Base-by-base conservation (phyloP, 2,329 filamentous ascomycete species). In the Colletotrichum eleusines region DNA sequence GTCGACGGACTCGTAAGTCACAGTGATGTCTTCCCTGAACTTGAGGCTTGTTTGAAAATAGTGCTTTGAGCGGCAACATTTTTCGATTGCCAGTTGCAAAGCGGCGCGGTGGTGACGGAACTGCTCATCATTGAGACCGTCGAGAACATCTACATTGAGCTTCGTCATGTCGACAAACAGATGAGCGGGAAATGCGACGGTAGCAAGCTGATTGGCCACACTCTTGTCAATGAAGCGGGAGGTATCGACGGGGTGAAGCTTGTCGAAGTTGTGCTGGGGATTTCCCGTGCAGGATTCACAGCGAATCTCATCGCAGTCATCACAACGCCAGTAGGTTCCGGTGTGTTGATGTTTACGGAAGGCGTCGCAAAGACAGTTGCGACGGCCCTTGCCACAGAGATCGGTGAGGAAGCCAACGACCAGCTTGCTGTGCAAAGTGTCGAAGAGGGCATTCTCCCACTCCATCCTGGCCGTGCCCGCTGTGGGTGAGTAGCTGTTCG, bases 211-310 rank as follows among this genome's bases (percentile, higher is more conserved):
- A 16, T 61, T n/a, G 5, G 54, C 57, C 16, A 26, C 16, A 18
- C 40, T 57, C 20, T 53, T 54, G 46, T 66, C 50, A 11, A 33
- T 38, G 5, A 55, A 28, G 38, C 48, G 38, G 4, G 46, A 23
- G 12, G 26, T 14, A 23, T 68, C 28, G 28, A 71, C n/a, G 5
- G 63, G 42, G 28, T 64, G 26, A 8, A 73, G 73, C 2, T 63
- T 35, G 6, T 18, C 26, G 58, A 79, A 79, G 2, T 74, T 31
- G 68, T 85, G 83, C 0, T 53, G 42, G 0, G 83, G 83, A 40
- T 84, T 84, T 1, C 82, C 81, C 11, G 75, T 74, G 66, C 83
- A 85, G 35, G 71, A 75, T 14, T 71, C 70, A 74, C 83, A 85
- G 18, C 81, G 79, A n/a, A 78, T 78, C 8, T 76, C 76, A 8